Percentiles rank a stretch among this genome's conserved stretches.
Conservation (phyloP, 2,329 filamentous ascomycete species). For the Lasiodiplodia gonubiensis region DNA sequence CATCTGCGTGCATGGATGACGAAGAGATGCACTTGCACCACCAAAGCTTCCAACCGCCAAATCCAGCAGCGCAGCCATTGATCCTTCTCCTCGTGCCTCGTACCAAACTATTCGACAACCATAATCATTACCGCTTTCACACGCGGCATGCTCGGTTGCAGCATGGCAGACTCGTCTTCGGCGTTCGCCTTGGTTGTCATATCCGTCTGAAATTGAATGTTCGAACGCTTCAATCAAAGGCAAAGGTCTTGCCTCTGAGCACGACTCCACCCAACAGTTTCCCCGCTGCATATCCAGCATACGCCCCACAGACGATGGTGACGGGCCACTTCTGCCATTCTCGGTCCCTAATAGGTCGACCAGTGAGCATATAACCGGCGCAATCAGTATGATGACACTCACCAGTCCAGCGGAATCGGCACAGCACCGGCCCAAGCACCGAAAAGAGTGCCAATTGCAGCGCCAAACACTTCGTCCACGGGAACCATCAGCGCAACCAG, state of each 20-base stretch:
- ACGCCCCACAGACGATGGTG: conserved; percentile 83
- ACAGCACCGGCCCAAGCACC: conserved; percentile 94
- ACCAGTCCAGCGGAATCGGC: conserved; percentile 95
- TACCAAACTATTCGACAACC: neutral
- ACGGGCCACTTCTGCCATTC: conserved; percentile 99
- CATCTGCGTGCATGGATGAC: neutral
- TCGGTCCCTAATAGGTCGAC: conserved; percentile 68
- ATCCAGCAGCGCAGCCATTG: neutral
- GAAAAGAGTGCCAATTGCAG: conserved; percentile 74
- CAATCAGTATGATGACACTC: conserved; percentile 34
- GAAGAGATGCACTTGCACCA: neutral
- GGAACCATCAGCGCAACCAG: conserved; percentile 72
- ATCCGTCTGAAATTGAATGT: neutral
- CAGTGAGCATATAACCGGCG: neutral
- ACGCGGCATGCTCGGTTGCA: neutral
- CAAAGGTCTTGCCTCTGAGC: conserved; percentile 53
- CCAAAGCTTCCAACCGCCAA: neutral
- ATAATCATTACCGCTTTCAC: neutral
- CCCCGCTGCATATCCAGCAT: conserved; percentile 76
- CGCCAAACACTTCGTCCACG: conserved; percentile 84
- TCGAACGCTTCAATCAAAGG: conserved; percentile 43
- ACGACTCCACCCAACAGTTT: conserved; percentile 63
- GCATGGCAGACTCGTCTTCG: neutral
- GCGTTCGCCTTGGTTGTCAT: no score
- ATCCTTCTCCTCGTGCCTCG: neutral